Conservation (phyloP, 192 early-diverging fungal species). For the Coemansia sp. region DNA sequence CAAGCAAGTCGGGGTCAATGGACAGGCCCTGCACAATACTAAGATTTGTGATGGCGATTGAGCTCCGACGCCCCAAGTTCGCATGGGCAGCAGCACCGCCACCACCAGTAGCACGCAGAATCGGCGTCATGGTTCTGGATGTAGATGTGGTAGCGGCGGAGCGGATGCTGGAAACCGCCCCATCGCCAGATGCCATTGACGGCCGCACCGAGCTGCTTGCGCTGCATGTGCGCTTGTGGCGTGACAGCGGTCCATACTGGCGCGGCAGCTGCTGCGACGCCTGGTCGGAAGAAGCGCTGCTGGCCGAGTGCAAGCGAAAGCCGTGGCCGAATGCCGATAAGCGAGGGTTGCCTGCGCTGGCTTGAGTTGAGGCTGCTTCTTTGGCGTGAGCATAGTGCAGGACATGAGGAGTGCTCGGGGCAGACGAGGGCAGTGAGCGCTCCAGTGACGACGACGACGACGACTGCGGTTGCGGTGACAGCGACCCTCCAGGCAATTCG, state of each 20-base stretch:
- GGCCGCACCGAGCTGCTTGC: neutral
- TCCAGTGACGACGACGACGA: constrained; percentile 5
- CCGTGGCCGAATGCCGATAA: neutral
- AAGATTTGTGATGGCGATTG: constrained; percentile 21
- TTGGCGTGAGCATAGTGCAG: neutral
- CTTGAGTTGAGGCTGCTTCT: neutral
- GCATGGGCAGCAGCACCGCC: neutral
- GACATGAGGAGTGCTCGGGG: neutral
- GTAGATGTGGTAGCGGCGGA: neutral
- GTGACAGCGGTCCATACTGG: neutral
- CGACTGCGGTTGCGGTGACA: neutral
- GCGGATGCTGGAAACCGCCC: neutral
- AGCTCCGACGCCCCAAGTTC: constrained; percentile 20
- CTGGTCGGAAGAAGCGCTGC: neutral
- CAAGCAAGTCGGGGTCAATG: constrained; percentile 23
- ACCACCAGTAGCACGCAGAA: too few species aligned
- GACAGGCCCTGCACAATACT: constrained; percentile 26
- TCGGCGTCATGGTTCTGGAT: neutral
- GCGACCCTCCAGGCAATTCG: neutral
- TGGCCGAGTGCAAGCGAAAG: neutral
- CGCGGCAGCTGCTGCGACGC: neutral
- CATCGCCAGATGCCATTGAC: neutral
- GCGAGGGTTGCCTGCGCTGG: neutral
- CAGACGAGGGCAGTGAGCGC: neutral
- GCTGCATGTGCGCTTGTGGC: neutral